A percentile compares a stretch with the other conserved stretches of the same genome.
Conservation (phyloP, 2,329 filamentous ascomycete genomes). For the Epichloe amarillans region DNA sequence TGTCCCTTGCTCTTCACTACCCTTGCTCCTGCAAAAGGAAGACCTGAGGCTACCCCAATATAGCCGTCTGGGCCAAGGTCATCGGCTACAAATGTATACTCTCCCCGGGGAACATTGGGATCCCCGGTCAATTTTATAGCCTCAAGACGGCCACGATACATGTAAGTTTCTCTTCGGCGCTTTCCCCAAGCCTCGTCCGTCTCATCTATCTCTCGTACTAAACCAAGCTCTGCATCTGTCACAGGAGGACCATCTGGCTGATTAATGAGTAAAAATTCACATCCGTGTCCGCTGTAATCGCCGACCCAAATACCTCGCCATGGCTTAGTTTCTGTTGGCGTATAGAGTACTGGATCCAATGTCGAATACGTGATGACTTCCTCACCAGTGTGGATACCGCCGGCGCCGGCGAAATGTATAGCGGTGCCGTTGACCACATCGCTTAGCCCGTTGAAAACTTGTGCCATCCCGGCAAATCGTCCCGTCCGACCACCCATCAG, state of each 20-base stretch:
- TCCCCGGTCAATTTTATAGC: slow-evolving; percentile 90
- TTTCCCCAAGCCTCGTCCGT: slow-evolving; percentile 30
- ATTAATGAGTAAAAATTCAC: slow-evolving; percentile 72
- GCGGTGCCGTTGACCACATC: background rate
- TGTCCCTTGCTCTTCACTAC: slow-evolving; percentile 66
- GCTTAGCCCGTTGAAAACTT: slow-evolving; percentile 6
- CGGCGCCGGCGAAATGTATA: background rate
- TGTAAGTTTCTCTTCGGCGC: slow-evolving; percentile 30
- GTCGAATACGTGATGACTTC: slow-evolving; percentile 54
- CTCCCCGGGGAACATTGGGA: slow-evolving; percentile 69
- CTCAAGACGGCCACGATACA: slow-evolving; percentile 56
- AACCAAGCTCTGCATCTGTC: slow-evolving; percentile 25
- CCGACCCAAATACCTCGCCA: slow-evolving; percentile 88
- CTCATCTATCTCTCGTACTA: slow-evolving; percentile 28
- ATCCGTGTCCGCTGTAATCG: slow-evolving; percentile 78
- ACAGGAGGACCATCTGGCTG: slow-evolving; percentile 45
- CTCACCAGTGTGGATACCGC: slow-evolving; percentile 38
- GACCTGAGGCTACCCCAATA: slow-evolving; percentile 49
- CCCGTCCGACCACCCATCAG: slow-evolving; percentile 16
- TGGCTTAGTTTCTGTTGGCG: slow-evolving; percentile 64
- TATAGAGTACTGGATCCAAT: slow-evolving; percentile 62
- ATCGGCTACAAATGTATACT: slow-evolving; percentile 67
- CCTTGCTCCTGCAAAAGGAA: slow-evolving; percentile 58
- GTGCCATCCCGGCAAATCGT: slow-evolving; percentile 11
- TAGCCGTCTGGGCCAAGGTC: slow-evolving; percentile 59